phyloP scores from a whole-genome alignment of 257 asterid species.

The Prunella vulgaris region DNA sequence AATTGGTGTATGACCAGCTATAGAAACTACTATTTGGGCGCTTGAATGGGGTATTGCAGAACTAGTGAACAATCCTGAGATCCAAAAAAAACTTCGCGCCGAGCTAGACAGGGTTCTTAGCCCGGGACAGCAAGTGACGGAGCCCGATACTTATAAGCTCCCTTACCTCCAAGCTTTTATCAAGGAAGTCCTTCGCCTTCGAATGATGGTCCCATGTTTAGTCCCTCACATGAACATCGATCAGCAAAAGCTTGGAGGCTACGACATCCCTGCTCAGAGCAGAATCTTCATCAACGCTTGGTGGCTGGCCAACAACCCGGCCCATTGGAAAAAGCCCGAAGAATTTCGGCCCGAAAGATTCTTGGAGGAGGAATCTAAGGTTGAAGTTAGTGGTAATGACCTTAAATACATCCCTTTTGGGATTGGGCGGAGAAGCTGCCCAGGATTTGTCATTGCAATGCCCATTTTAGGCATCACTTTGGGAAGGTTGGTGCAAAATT shows the following conservation, averaged over 20 bases:
- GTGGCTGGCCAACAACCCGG: conserved; percentile 75
- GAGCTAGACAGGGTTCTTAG: conserved; percentile 59
- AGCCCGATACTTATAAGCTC: conserved; percentile 59
- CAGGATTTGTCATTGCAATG: conserved; percentile 68
- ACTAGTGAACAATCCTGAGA: conserved; percentile 60
- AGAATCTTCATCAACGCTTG: conserved; percentile 71
- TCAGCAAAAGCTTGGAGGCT: conserved; percentile 62
- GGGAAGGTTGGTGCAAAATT: conserved; percentile 81
- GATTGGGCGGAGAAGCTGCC: conserved; percentile 84
- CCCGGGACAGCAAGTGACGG: conserved; percentile 55
- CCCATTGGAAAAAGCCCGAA: conserved; percentile 64
- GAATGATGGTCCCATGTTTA: conserved; percentile 65
- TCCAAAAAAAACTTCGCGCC: conserved; percentile 55
- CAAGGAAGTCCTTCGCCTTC: conserved; percentile 73
- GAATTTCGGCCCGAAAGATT: conserved; percentile 86
- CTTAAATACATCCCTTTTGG: conserved; percentile 71
- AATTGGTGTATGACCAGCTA: conserved; percentile 38
- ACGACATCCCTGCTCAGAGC: conserved; percentile 73
- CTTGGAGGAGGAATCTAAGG: conserved; percentile 70
- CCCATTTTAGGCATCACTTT: conserved; percentile 67
- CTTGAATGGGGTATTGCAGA: conserved; percentile 83
- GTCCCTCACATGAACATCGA: conserved; percentile 87
- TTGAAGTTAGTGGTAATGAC: conserved; percentile 69
- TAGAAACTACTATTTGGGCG: conserved; percentile 81
- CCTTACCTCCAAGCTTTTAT: conserved; percentile 85